Percentiles rank a stretch among this genome's conserved stretches.
Evolutionary conservation across 495 filamentous ascomycete species (phyloP).

Genomic region (Tuber melanosporum): DNA sequence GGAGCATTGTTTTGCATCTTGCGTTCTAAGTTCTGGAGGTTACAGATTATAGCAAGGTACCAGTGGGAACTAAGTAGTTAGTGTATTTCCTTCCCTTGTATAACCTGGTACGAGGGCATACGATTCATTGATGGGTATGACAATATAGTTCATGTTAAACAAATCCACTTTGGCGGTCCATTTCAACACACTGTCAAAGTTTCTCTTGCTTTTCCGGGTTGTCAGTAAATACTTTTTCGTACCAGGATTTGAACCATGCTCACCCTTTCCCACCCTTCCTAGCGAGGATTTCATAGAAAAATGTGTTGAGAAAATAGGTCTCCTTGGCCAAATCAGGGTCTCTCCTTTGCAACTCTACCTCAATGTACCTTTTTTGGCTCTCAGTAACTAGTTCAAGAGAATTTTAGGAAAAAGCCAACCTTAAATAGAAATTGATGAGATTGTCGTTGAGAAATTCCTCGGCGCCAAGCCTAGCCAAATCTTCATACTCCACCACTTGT

Average conservation of each 20-base stretch:
- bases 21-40: slow-evolving; percentile 56
- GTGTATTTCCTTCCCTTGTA: slow-evolving; percentile 1
- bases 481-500: slow-evolving; percentile 67
- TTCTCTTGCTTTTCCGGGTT: slow-evolving; percentile 29
- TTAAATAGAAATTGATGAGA: slow-evolving; percentile 78
- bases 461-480: slow-evolving; percentile 73
- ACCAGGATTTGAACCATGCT: slow-evolving; percentile 48
- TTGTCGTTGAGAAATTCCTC: slow-evolving; percentile 90
- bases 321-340: slow-evolving; percentile 55
- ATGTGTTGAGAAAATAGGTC: slow-evolving; percentile 85
- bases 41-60: slow-evolving; percentile 96
- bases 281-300: slow-evolving; percentile 74
- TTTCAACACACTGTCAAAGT: slow-evolving; percentile 61
- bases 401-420: slow-evolving; percentile 31
- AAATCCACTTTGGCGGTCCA: slow-evolving; percentile 88
- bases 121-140: slow-evolving; percentile 84
- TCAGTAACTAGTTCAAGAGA: slow-evolving; percentile 25
- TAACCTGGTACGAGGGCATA: slow-evolving; percentile 9
- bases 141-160: slow-evolving; percentile 77
- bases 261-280: slow-evolving; percentile 51
- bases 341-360: slow-evolving; percentile 55
- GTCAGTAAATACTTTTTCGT: slow-evolving; percentile 49
- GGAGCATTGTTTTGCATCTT: slow-evolving; percentile 31
- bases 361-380: slow-evolving; percentile 49
- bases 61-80: slow-evolving; percentile 57